phyloP scores from a whole-genome alignment of 2,329 filamentous ascomycete species.

The Sporothrix globosa region DNA sequence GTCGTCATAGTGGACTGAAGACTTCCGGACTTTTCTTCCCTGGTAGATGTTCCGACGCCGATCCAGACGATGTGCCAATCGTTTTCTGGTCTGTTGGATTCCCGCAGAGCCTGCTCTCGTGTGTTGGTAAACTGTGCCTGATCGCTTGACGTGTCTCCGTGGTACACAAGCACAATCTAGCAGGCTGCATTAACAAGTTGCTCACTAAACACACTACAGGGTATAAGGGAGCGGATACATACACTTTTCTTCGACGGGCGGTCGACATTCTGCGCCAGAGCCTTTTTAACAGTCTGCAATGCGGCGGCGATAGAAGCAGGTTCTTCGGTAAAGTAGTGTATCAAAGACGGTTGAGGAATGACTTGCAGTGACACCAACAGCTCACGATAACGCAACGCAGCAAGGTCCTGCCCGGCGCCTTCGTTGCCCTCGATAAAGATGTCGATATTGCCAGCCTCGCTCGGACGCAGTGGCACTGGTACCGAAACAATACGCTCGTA shows the following conservation, averaged over 20 bases:
- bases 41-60: neutral
- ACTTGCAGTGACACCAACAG: slow-evolving; percentile 8
- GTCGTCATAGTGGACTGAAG: neutral
- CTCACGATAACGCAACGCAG: neutral
- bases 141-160: too few relatives aligned
- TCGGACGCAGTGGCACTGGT: neutral
- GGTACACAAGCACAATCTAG: slow-evolving; percentile 7
- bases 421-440: slow-evolving; percentile 9
- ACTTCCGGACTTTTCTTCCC: neutral
- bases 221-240: neutral
- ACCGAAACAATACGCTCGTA: neutral
- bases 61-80: slow-evolving; percentile 7
- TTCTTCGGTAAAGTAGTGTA: neutral
- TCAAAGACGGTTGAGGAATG: neutral
- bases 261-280: neutral
- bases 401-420: neutral
- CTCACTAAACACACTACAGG: neutral
- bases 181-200: neutral
- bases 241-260: neutral
- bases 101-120: neutral
- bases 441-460: neutral
- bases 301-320: neutral
- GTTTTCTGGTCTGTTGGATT: neutral
- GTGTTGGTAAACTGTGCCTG: neutral
- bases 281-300: neutral